Evolutionary conservation across 805 yeast genomes (phyloP).

Genomic region (Lachancea meyersii): DNA sequence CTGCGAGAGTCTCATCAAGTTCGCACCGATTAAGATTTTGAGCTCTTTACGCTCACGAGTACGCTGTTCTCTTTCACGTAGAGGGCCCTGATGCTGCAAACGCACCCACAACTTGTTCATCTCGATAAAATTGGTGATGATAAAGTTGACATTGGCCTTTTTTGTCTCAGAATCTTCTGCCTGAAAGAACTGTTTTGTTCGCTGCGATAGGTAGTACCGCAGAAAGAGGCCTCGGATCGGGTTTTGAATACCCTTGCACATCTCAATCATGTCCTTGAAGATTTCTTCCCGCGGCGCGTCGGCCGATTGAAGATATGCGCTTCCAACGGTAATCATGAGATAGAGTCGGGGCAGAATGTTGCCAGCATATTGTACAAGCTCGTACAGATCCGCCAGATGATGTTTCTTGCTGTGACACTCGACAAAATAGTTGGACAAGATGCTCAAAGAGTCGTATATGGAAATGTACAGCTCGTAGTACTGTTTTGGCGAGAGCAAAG

Average conservation of each 20-base stretch:
- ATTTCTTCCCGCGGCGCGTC: slow-evolving; percentile 81
- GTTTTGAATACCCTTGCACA: slow-evolving; percentile 95
- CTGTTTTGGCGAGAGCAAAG: slow-evolving; percentile 72
- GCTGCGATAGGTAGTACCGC: slow-evolving; percentile 81
- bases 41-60: slow-evolving; percentile 78
- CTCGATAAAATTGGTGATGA: slow-evolving; percentile 83
- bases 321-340: slow-evolving; percentile 91
- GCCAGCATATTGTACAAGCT: slow-evolving; percentile 91
- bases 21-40: slow-evolving; percentile 88
- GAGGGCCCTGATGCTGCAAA: slow-evolving; percentile 90
- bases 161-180: slow-evolving; percentile 14
- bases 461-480: slow-evolving; percentile 87
- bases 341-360: slow-evolving; percentile 88
- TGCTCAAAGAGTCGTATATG: slow-evolving; percentile 74
- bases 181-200: slow-evolving; percentile 51
- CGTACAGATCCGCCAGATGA: slow-evolving; percentile 79
- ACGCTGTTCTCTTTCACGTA: slow-evolving; percentile 70
- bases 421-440: slow-evolving; percentile 56
- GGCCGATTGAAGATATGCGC: slow-evolving; percentile 71
- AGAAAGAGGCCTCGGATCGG: slow-evolving; percentile 89
- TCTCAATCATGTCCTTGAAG: slow-evolving; percentile 93
- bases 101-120: slow-evolving; percentile 99
- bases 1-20: slow-evolving; percentile 82
- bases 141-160: slow-evolving; percentile 50
- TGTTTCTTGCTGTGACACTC: slow-evolving; percentile 65